phyloP scores from a whole-genome alignment of 2,329 filamentous ascomycete genomes.

The Botrytis hyacinthi region DNA sequence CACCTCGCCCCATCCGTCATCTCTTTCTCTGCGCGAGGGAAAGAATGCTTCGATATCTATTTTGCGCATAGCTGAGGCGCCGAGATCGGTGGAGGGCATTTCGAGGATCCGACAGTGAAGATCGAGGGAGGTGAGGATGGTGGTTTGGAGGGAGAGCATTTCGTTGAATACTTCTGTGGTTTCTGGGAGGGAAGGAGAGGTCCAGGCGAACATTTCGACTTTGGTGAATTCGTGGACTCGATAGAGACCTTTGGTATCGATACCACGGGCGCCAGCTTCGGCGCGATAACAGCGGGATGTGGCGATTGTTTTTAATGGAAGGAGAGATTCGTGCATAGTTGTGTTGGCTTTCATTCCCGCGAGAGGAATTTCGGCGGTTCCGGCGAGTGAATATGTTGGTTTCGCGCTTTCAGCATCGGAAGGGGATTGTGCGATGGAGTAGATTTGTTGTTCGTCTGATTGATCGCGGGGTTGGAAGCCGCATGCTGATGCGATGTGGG shows the following conservation, averaged over 20 bases:
- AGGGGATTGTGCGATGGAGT: slow-evolving; percentile 67
- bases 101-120: slow-evolving; percentile 86
- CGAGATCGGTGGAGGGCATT: slow-evolving; percentile 87
- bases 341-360: slow-evolving; percentile 83
- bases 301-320: slow-evolving; percentile 79
- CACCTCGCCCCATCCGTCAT: slow-evolving; percentile 87
- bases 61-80: slow-evolving; percentile 83
- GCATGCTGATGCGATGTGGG: slow-evolving; percentile 84
- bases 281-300: slow-evolving; percentile 92
- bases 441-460: slow-evolving; percentile 89
- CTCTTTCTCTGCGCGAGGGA: slow-evolving; percentile 67
- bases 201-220: slow-evolving; percentile 97
- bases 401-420: slow-evolving; percentile 58
- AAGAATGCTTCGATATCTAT: slow-evolving; percentile 94
- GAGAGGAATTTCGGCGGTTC: slow-evolving; percentile 91
- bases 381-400: slow-evolving; percentile 74
- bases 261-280: slow-evolving; percentile 86
- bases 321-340: slow-evolving; percentile 59
- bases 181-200: slow-evolving; percentile 52
- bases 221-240: slow-evolving; percentile 98
- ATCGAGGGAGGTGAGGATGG: slow-evolving; percentile 73
- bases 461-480: slow-evolving; percentile 93
- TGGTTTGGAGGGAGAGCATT: slow-evolving; percentile 81
- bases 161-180: slow-evolving; percentile 69
- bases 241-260: slow-evolving; percentile 91